Conservation (phyloP, 2,329 filamentous ascomycete species). For the Pseudovirgaria hyperparasitica region DNA sequence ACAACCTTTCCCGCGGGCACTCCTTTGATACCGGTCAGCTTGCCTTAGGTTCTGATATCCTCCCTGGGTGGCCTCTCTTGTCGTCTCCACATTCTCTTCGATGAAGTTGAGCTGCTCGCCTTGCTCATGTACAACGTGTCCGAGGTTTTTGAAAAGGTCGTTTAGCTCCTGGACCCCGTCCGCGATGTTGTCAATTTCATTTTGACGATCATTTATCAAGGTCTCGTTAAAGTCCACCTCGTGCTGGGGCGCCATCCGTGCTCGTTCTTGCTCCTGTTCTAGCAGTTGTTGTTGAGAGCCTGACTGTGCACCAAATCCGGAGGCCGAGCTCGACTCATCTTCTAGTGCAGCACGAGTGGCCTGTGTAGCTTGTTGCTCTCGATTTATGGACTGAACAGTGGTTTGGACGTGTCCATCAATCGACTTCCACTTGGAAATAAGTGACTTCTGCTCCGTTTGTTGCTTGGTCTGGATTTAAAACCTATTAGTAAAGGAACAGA, state of each 20-base stretch:
- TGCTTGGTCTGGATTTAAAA: too few relatives aligned
- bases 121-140: conserved; percentile 91
- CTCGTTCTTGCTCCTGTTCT: conserved; percentile 49
- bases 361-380: conserved; percentile 74
- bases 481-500: too few relatives aligned
- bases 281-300: conserved; percentile 22
- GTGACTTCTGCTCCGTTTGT: too few relatives aligned
- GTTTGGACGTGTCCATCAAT: too few relatives aligned
- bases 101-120: conserved; percentile 82
- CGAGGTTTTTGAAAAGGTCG: conserved; percentile 94
- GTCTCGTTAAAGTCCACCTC: conserved; percentile 97
- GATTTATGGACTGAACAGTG: conserved; percentile 83
- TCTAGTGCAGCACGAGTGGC: conserved; percentile 74
- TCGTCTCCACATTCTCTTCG: conserved; percentile 73
- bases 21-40: conserved; percentile 87
- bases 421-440: too few relatives aligned
- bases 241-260: conserved; percentile 74
- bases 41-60: conserved; percentile 77
- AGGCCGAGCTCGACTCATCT: conserved; percentile 31
- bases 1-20: conserved; percentile 86
- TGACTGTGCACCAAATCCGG: conserved; percentile 46
- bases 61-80: conserved; percentile 67
- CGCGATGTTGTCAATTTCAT: conserved; percentile 95
- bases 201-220: conserved; percentile 88
- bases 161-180: conserved; percentile 92